Evolutionary conservation across 2,329 filamentous ascomycete genomes (phyloP), one percentile per base, ranked within the genome.

Genomic region (Fusarium nodosum): DNA sequence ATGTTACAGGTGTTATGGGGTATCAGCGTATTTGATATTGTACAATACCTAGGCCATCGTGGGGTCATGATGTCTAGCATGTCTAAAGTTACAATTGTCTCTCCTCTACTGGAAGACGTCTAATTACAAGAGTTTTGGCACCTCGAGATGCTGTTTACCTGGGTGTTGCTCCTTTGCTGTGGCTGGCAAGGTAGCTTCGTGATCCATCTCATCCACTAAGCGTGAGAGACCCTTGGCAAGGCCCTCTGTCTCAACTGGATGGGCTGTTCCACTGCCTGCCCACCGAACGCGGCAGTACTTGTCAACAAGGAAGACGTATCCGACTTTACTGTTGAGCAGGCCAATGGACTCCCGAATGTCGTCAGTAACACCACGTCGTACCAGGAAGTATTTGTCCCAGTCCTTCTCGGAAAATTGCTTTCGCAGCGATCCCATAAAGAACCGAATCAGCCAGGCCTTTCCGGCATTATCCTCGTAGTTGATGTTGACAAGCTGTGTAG

Each of bases 301-400:
- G 78, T 99, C 96, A 61, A 99, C 85, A 48, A 99, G 85, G 80
- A 97, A 99, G 7, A 94, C 91, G 81, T 97, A 98, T 38, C 94
- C 95, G 34, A 97, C 95, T 80, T 94, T 97, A 71, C 89, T 90
- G 80, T 99, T 99, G 77, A 97, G 82, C 77, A 97, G 72, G 13
- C 89, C 90, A 65, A 91, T 88, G 39, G 82, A 83, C 78, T 91
- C 88, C 54, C 86, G 83, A 57, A 91, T 87, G 57, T 88, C 84
- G 55, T 89, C 86, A 1, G 86, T 85, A 54, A 91, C 76, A 39
- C 87, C 88, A 64, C 80, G 83, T 53, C 82, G 82, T 22, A 91
- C 85, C 33, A 91, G 74, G 69, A 91, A 89, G 77, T 91, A 91
- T 72, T 82, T 83, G 48, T 80, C 82, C 85, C 88, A 88, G 66